Base-by-base conservation (phyloP, 441 rosid genomes). In the Bruguiera hainesii region DNA sequence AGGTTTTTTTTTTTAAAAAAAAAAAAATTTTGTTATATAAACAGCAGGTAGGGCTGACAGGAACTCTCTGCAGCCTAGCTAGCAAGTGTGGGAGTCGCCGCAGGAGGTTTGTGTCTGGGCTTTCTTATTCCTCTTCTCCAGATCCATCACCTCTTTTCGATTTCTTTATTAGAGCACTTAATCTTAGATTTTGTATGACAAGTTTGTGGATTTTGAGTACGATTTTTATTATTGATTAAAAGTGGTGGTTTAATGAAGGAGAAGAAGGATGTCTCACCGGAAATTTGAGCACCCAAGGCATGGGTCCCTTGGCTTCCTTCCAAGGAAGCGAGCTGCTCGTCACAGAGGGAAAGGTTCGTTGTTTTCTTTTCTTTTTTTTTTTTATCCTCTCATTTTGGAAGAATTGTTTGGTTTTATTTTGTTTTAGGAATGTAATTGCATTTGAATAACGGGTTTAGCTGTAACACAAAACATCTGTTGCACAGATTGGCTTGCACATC, bases 231-330 rank as follows among this genome's bases (percentile, higher is more conserved):
- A 11, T 55, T 55, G 28, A 23, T 55, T 55, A 55, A 20, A 23
- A 8, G 4, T 55, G 48, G 25, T 20, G 20, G 58, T 23, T 23
- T 23, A 55, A n/a, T 23, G 74, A 33, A 48, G 60, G 28, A 67
- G 68, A 7, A 50, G 78, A 31, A 81, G 57, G 48, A 91, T 91
- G 97, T 91, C 97, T 73, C 97, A 91, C 88, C 76, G 97, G 82
- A 91, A 91, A 87, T 91, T 91, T 75, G 98, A 92, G 80, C 98
- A 92, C 79, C 98, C 97, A 23, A 93, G 98, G 75, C 98, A 93
- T 59, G 98, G 98, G 6, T 92, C 97, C 66, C 87, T 92, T 64
- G 98, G 98, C 77, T 93, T 93, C 78, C 88, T 93, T 53, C 98
- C 98, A 5, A 89, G 96, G 87, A 93, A 93, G 79, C 68, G 98